These are phyloP conservation scores for Boletus albobrunnescens DNA, from an alignment of 1,284 basidiomycete species.

Conservation along the genomic window DNA sequence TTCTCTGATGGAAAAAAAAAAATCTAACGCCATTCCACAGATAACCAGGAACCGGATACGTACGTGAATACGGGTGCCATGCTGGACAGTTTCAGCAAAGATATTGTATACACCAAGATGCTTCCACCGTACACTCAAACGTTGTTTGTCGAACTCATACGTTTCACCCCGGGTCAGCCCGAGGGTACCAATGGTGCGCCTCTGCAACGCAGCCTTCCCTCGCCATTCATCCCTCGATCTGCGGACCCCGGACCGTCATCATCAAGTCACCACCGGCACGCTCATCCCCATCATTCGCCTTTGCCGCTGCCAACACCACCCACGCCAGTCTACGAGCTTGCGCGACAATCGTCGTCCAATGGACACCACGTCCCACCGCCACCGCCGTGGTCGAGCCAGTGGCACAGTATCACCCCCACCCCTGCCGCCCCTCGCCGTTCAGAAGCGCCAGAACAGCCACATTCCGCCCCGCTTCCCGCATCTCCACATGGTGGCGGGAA, in stretches of 20 bases:
- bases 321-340: slow-evolving; percentile 33
- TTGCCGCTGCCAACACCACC: slow-evolving; percentile 36
- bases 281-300: slow-evolving; percentile 30
- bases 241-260: slow-evolving; percentile 25
- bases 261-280: slow-evolving; percentile 28
- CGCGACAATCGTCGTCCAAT: slow-evolving; percentile 27
- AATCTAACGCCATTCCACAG: slow-evolving; percentile 28
- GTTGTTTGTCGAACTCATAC: slow-evolving; percentile 69
- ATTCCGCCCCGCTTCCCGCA: slow-evolving; percentile 19
- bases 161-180: slow-evolving; percentile 52
- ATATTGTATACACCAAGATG: slow-evolving; percentile 64
- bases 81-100: slow-evolving; percentile 68
- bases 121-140: slow-evolving; percentile 60
- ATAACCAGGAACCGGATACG: slow-evolving; percentile 45
- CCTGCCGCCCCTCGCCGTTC: slow-evolving; percentile 21
- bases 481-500: slow-evolving; percentile 35
- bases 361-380: slow-evolving; percentile 48
- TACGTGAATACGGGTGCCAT: slow-evolving; percentile 71
- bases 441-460: slow-evolving; percentile 26
- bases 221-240: slow-evolving; percentile 24
- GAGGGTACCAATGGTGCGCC: slow-evolving; percentile 34
- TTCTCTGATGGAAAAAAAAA: neutral
- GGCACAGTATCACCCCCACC: slow-evolving; percentile 39
- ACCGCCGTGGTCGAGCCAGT: slow-evolving; percentile 62
- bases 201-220: slow-evolving; percentile 24